Conservation (phyloP, 1,284 basidiomycete genomes). For the Chalciporus sp. region DNA sequence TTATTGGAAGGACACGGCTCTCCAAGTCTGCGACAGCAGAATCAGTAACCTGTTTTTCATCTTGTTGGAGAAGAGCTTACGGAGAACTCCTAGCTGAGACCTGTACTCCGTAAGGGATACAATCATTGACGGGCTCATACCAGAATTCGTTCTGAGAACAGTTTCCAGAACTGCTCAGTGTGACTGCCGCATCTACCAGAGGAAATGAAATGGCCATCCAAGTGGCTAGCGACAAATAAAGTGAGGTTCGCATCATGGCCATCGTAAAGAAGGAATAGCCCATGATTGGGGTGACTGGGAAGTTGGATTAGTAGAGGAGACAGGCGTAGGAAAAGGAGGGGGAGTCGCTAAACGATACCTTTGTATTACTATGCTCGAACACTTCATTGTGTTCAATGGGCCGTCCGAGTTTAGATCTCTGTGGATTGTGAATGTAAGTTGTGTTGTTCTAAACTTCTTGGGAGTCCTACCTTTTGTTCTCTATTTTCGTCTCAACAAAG, state of each 20-base stretch:
- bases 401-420: no score
- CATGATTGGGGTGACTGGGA: neutral
- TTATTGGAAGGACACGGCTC: constrained; percentile 9
- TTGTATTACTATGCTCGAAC: neutral
- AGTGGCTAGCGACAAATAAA: neutral
- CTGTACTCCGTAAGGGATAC: constrained; percentile 10
- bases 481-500: neutral
- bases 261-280: constrained; percentile 14
- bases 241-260: neutral
- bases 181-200: constrained; percentile 7
- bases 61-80: constrained; percentile 11
- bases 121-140: constrained; percentile 16
- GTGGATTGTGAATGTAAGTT: neutral
- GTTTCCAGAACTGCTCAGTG: constrained; percentile 8
- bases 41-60: neutral
- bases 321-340: neutral
- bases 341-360: neutral
- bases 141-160: constrained; percentile 19
- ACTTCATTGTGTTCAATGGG: constrained; percentile 9
- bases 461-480: neutral
- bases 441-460: no score
- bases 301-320: neutral
- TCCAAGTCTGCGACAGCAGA: constrained; percentile 7
- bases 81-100: constrained; percentile 2
- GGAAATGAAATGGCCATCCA: constrained; percentile 9